Percentiles rank a stretch among this genome's conserved stretches.
Evolutionary conservation across 345 rosid genomes (phyloP).

Genomic region (Bruguiera gymnorhiza): DNA sequence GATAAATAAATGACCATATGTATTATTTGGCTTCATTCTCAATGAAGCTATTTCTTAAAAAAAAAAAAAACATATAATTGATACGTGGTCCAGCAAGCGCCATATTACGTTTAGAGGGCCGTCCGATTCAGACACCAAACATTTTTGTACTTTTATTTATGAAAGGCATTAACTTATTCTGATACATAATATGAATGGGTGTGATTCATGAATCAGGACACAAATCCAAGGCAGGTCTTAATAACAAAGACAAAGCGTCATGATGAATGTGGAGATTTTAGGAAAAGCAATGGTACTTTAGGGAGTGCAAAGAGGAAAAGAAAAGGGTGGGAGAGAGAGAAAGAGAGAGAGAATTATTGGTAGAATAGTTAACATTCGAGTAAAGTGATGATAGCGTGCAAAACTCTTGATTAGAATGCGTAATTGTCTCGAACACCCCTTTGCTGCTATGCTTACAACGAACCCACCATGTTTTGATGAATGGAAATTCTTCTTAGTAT

Average conservation of each 20-base stretch:
- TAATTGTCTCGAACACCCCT: slow-evolving; percentile 6
- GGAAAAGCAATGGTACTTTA: neutral
- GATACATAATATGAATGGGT: neutral
- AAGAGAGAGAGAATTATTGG: too few species aligned
- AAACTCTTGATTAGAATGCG: slow-evolving; percentile 16
- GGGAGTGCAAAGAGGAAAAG: neutral
- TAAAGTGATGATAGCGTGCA: slow-evolving; percentile 14
- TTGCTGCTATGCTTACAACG: neutral
- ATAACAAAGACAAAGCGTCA: neutral
- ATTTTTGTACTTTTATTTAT: too few species aligned
- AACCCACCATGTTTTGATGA: neutral
- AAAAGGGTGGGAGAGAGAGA: neutral
- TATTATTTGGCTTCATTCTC: too few species aligned
- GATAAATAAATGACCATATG: too few species aligned
- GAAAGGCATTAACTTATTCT: too few species aligned
- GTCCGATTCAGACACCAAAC: too few species aligned
- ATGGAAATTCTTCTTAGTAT: neutral
- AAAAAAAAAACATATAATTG: too few species aligned
- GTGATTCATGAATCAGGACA: slow-evolving; percentile 12
- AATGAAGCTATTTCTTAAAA: too few species aligned
- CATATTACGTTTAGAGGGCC: too few species aligned
- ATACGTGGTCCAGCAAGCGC: too few species aligned
- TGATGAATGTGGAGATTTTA: neutral
- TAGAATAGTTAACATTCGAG: too few species aligned
- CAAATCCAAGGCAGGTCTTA: neutral